Evolutionary conservation across 2,329 filamentous ascomycete genomes (phyloP), one percentile per base, ranked within the genome.

Genomic region (Aspergillus niger): DNA sequence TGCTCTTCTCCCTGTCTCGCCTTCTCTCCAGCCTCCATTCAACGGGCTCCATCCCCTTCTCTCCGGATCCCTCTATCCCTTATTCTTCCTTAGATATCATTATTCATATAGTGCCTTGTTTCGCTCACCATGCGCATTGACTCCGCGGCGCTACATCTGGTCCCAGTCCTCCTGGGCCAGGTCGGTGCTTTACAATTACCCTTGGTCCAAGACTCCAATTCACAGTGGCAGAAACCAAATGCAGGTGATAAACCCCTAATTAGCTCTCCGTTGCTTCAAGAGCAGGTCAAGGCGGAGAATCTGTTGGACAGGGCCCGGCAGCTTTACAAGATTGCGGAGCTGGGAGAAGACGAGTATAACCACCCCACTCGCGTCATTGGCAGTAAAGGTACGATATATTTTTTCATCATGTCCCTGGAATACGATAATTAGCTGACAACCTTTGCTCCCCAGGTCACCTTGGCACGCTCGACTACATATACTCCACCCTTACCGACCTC

Each of bases 281-380:
- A 41, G n/a, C 60, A 85, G 69, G 87, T 91, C 74, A 80, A 78
- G 47, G 75, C 74, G 43, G 78, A 83, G 26, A 85, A 82, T 24
- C 83, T 91, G 8, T 73, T 87, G 49, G 74, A 78, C 8, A 83
- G 87, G 44, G 87, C 89, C 10, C 79, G 87, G 65, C 74, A 84
- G 30, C 81, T 91, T 8, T 90, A 84, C 67, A 77, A 83, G 55
- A 83, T 90, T 58, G 88, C 89, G 0, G 79, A 87, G 72, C 77
- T 82, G 55, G 82, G 83, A 10, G 77, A 83, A 62, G 78, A 82
- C 1, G 86, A 90, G 63, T 89, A 86, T 69, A 84, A 84, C 62
- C 88, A 88, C 67, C 89, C 89, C 1, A 91, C 89, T 1, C 83
- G 89, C 56, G 88, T 91, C 22, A 90, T 91, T 65, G 88, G 89